Percentiles rank a stretch among this genome's conserved stretches.
Conservation (phyloP, 495 filamentous ascomycete species). For the Platismatia glauca region DNA sequence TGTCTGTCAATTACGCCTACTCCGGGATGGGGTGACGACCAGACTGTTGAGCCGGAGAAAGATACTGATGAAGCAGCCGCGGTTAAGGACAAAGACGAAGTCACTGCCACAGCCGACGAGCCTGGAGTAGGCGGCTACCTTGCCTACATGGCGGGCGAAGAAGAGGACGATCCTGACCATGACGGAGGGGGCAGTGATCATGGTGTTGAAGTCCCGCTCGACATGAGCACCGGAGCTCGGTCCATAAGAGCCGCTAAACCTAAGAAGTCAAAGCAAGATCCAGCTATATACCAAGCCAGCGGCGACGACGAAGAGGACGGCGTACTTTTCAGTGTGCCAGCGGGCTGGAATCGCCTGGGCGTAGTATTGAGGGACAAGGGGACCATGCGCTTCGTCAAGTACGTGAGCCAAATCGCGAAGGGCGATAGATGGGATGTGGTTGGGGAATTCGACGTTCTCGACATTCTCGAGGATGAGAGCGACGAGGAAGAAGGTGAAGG, state of each 20-base stretch:
- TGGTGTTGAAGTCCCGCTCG: slow-evolving; percentile 19
- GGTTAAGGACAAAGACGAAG: slow-evolving; percentile 21
- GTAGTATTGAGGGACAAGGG: slow-evolving; percentile 83
- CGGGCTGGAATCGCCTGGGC: slow-evolving; percentile 80
- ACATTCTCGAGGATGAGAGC: slow-evolving; percentile 39
- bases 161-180: slow-evolving; percentile 43
- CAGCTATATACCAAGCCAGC: slow-evolving; percentile 72
- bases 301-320: slow-evolving; percentile 75
- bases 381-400: slow-evolving; percentile 90
- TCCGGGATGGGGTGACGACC: slow-evolving; percentile 69
- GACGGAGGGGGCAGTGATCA: slow-evolving; percentile 19
- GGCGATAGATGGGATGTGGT: slow-evolving; percentile 92
- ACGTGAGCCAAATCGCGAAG: slow-evolving; percentile 68
- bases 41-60: slow-evolving; percentile 45
- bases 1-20: slow-evolving; percentile 77
- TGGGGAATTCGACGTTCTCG: slow-evolving; percentile 48
- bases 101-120: slow-evolving; percentile 34
- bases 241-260: slow-evolving; percentile 20
- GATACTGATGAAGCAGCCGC: slow-evolving; percentile 33
- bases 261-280: slow-evolving; percentile 45
- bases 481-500: slow-evolving; percentile 29
- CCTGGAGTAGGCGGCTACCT: slow-evolving; percentile 71
- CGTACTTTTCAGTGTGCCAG: slow-evolving; percentile 80
- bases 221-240: slow-evolving; percentile 20
- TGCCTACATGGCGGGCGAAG: slow-evolving; percentile 83